These are phyloP conservation scores for Rosa multiflora DNA, from an alignment of 306 rosid species.

Conservation along the genomic window DNA sequence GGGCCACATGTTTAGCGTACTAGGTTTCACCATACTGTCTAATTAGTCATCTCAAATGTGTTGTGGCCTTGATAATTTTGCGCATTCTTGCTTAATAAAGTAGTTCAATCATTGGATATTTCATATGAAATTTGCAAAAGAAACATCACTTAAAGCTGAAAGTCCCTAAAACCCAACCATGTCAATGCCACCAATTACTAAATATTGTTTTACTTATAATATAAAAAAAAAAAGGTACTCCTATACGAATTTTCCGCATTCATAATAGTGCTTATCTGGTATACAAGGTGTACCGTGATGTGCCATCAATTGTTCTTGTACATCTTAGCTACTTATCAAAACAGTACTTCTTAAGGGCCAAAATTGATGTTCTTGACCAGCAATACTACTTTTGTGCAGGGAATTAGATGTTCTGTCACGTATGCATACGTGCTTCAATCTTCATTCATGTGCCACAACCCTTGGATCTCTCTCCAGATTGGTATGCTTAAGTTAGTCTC, in stretches of 20 bases:
- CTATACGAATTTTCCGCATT: not conserved
- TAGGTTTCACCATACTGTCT: not conserved
- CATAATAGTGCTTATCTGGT: not conserved
- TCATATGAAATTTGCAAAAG: not conserved
- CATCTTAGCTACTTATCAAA: not conserved
- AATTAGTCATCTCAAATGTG: not conserved
- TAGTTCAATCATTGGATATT: not conserved
- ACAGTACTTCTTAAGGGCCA: not conserved
- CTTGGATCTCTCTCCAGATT: constrained; percentile 95
- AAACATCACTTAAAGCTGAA: not conserved
- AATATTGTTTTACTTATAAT: not conserved
- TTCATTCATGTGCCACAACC: constrained; percentile 84
- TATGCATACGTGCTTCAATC: constrained; percentile 84
- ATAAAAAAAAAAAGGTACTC: too few species aligned
- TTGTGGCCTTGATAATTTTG: not conserved
- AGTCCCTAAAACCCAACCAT: not conserved
- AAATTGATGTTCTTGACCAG: not conserved
- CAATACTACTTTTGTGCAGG: constrained; percentile 42
- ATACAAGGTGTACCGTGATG: not conserved
- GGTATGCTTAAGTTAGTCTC: constrained; percentile 46
- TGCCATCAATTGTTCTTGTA: not conserved
- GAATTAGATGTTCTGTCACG: constrained; percentile 87
- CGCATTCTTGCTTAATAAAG: not conserved
- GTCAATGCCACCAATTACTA: constrained; percentile 12
- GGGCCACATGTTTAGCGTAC: not conserved